Evolutionary conservation across 257 asterid genomes (phyloP).

Genomic region (Nicotiana noctiflora): DNA sequence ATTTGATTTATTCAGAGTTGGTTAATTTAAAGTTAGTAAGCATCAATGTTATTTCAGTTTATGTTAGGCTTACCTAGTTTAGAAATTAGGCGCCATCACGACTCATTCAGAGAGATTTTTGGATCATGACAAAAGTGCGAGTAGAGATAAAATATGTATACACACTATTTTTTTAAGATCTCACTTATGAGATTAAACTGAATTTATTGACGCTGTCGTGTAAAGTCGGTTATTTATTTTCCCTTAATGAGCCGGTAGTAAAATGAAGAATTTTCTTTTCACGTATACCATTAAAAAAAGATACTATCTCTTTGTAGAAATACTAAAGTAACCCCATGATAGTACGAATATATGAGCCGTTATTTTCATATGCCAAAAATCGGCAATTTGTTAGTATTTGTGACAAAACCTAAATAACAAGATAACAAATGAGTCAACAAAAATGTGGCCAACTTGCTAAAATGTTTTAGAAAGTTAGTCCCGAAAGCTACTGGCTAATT

Average conservation of each 20-base stretch:
- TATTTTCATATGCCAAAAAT: not conserved
- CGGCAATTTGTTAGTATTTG: not conserved
- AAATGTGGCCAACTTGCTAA: constrained; percentile 1
- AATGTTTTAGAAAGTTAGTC: not conserved
- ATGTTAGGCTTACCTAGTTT: too few relatives aligned
- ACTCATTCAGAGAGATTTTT: too few relatives aligned
- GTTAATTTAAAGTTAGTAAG: too few relatives aligned
- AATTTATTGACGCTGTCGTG: too few relatives aligned
- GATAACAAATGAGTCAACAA: constrained; percentile 1
- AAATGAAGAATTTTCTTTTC: not conserved
- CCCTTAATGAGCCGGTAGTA: not conserved
- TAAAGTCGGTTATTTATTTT: not conserved
- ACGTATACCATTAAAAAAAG: not conserved
- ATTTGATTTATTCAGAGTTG: too few relatives aligned
- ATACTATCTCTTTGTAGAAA: not conserved
- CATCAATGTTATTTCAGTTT: too few relatives aligned
- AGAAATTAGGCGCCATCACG: too few relatives aligned
- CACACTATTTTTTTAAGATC: too few relatives aligned
- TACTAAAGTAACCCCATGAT: not conserved
- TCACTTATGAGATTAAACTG: too few relatives aligned
- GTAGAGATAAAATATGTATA: too few relatives aligned
- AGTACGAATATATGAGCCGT: not conserved
- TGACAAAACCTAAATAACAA: not conserved
- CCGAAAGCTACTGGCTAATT: not conserved
- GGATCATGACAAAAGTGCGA: too few relatives aligned